Base-by-base conservation (phyloP, 768 basidiomycete genomes). In the Russula earlei region DNA sequence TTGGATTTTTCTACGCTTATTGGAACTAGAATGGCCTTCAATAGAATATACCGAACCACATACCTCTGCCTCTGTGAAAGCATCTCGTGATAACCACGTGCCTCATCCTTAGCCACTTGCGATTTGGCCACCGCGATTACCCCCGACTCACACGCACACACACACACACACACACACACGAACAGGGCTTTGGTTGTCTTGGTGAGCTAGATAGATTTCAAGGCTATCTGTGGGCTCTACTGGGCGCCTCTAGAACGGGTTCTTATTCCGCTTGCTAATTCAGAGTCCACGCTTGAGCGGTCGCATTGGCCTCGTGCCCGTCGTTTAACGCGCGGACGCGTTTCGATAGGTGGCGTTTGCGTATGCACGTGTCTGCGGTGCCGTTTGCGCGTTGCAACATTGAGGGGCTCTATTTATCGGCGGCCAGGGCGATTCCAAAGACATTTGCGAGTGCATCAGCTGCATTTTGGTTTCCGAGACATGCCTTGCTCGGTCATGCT, bases 281-380 rank as follows among this genome's bases (percentile, higher is more conserved):
- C 38, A 29, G 19, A 25, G 25, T 24, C 8, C 20, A 19, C 25
- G 22, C n/a, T 6, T 29, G 43, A 33, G 11, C 40, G 19, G 22
- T 34, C 24, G 20, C 45, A 40, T 34, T 6, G 15, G 12, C 50
- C 50, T 57, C 56, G 31, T 52, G 56, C 27, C 25, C 19, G 20
- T 37, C 17, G 5, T 29, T 22, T 8, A 25, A 27, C 33, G 24
- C 15, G 14, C 14, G 31, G 22, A 40, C 12, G 44, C 33, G 20
- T 27, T 52, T 47, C 47, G 38, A 41, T 41, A 8, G 37, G 40
- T 37, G 55, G 43, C 44, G 14, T 36, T 19, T 47, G 11, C 10
- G 20, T 49, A 19, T 45, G 29, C 55, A 52, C 55, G 55, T 52
- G 43, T 52, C 20, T 5, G 20, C 44, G 12, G 45, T 52, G 55